A percentile compares a stretch with the other conserved stretches of the same genome.
Evolutionary conservation across 768 basidiomycete species (phyloP).

Genomic region (Russula emetica): DNA sequence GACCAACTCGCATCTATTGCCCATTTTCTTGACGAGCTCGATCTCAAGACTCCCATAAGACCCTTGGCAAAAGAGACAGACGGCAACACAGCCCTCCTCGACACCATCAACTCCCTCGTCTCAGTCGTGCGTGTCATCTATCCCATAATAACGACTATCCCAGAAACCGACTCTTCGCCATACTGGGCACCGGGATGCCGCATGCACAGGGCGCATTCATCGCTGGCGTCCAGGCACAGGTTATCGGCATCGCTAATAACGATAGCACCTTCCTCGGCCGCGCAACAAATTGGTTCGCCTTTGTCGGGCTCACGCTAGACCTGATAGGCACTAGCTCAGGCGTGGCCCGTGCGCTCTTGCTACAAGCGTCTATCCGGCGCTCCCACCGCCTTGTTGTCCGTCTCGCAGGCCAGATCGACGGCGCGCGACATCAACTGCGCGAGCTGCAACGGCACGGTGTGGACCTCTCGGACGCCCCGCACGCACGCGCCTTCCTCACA

Average conservation of each 20-base stretch:
- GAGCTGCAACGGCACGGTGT: neutral
- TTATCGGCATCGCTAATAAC: conserved; percentile 9
- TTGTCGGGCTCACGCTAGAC: conserved; percentile 27
- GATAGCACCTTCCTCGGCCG: neutral
- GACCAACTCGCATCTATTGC: conserved; percentile 15
- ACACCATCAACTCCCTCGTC: conserved; percentile 24
- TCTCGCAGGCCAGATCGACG: conserved; percentile 14
- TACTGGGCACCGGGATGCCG: neutral
- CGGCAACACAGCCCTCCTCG: conserved; percentile 20
- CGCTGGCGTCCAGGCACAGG: conserved; percentile 25
- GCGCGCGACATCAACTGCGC: conserved; percentile 16
- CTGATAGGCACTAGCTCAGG: conserved; percentile 24
- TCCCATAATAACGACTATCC: neutral
- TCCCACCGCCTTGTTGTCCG: conserved; percentile 14
- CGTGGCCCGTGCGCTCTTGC: conserved; percentile 20
- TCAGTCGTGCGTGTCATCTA: conserved; percentile 11
- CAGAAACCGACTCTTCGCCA: neutral
- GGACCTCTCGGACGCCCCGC: neutral
- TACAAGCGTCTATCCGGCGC: conserved; percentile 16
- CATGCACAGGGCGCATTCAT: conserved; percentile 24
- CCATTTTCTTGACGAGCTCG: conserved; percentile 15
- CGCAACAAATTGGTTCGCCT: conserved; percentile 23
- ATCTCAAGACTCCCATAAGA: conserved; percentile 9
- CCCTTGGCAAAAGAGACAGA: conserved; percentile 13
- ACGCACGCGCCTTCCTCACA: neutral